phyloP scores from a whole-genome alignment of 228 moss, liverwort and hornwort genomes.

The Sphagnum fallax region DNA sequence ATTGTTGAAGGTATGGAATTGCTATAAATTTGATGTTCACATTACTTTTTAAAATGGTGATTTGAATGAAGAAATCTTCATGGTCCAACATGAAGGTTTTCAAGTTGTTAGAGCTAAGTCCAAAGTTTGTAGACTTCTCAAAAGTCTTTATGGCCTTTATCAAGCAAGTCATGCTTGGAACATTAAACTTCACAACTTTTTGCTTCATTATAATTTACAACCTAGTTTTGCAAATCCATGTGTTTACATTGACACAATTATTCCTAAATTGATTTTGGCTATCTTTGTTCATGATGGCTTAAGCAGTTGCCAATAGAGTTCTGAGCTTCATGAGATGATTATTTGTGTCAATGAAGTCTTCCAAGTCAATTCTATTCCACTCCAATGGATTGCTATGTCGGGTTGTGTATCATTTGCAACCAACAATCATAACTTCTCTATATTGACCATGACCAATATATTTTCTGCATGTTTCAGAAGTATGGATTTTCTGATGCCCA shows the following conservation, averaged over 20 bases:
- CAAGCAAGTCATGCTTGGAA: background rate
- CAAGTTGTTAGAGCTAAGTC: background rate
- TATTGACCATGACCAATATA: too few relatives aligned
- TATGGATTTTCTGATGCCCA: too few relatives aligned
- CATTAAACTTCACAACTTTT: background rate
- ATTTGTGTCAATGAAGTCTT: background rate
- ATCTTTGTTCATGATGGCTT: slow-evolving; percentile 4
- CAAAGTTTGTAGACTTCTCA: background rate
- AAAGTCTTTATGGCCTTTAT: background rate
- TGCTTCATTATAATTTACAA: background rate
- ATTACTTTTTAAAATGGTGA: background rate
- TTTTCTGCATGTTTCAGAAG: too few relatives aligned
- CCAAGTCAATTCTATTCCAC: background rate
- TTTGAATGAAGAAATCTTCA: background rate
- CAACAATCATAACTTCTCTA: too few relatives aligned
- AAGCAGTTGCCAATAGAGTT: background rate
- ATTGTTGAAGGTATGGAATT: slow-evolving; percentile 2
- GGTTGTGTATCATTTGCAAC: too few relatives aligned
- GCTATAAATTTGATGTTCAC: background rate
- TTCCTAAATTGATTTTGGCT: background rate
- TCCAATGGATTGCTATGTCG: background rate
- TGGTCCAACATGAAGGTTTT: background rate
- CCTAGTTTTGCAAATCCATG: background rate
- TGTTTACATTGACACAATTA: background rate
- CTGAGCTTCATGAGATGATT: background rate